phyloP scores from a whole-genome alignment of 2,329 filamentous ascomycete genomes.

The Pezicula rhizophila region DNA sequence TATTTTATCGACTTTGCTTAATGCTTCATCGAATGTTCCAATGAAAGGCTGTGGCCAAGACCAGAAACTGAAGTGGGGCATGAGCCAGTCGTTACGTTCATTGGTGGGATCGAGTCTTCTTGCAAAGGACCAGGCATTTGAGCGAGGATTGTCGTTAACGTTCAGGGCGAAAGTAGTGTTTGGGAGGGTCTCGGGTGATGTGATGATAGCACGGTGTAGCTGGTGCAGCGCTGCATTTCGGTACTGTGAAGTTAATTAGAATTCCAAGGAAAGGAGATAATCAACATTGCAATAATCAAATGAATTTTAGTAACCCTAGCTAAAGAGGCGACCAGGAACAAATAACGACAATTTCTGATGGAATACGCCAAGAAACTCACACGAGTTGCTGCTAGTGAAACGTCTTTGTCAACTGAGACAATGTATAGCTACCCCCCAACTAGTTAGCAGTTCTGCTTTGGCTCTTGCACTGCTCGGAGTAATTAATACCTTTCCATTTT shows the following conservation, averaged over 20 bases:
- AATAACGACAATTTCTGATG: too few relatives aligned
- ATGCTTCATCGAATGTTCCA: conserved; percentile 35
- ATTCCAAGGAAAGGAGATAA: background rate
- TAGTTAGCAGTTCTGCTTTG: background rate
- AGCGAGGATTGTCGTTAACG: conserved; percentile 42
- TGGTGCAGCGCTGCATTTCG: conserved; percentile 47
- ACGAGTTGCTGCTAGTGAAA: conserved; percentile 39
- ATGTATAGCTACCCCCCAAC: conserved; percentile 33
- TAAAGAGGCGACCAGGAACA: too few relatives aligned
- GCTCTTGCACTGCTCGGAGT: background rate
- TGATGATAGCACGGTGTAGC: conserved; percentile 45
- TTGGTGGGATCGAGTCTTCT: conserved; percentile 35
- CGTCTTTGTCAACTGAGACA: conserved; percentile 34
- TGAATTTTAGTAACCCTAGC: too few relatives aligned
- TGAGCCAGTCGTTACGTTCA: conserved; percentile 36
- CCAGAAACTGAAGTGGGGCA: conserved; percentile 53
- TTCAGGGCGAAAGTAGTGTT: conserved; percentile 47
- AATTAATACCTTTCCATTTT: conserved; percentile 32
- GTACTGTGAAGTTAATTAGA: conserved; percentile 29
- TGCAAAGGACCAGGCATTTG: conserved; percentile 41
- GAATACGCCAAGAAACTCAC: conserved; percentile 12
- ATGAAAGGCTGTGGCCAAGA: conserved; percentile 47
- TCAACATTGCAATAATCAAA: too few relatives aligned
- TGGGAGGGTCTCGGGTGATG: conserved; percentile 41
- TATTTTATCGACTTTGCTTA: conserved; percentile 30